Evolutionary conservation across 192 early-diverging fungal genomes (phyloP), one percentile per base, ranked within the genome.

Genomic region (Linderina pennispora): DNA sequence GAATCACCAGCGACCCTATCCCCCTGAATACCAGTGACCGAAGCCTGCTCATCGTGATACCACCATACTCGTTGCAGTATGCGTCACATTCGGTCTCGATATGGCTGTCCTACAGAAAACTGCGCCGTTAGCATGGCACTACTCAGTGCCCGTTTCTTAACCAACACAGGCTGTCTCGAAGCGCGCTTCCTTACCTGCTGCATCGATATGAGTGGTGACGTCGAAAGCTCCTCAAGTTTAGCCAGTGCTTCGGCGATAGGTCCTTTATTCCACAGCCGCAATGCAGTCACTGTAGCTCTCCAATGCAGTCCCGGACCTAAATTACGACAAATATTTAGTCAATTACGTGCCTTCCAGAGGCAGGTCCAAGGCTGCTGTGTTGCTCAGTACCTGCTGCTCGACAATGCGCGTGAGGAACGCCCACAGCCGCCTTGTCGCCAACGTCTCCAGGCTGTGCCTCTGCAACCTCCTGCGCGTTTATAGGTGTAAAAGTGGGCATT

Each of bases 31-130:
- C 49, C 25, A 65, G 25, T 14, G 51, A 48, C 4, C 68, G 56
- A 34, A 72, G 19, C 22, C 50, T 45, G 17, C 32, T 25, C 21
- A 65, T 65, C 31, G 24, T 7, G 19, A 72, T 49, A 18, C 68
- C 68, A 15, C 68, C 53, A 36, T 56, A 40, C 25, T 72, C 68
- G 23, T 36, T 48, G 19, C 62, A 56, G 43, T 65, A 61, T 23
- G 68, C 62, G 22, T 36, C 41, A 36, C 57, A 72, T 19, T 72
- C 68, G 25, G 42, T 39, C 34, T 72, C 68, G 9, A 56, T n/a
- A 4, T 50, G 51, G 0, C 41, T 13, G 15, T 56, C 51, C 33
- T 65, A n/a, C n/a, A n/a, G n/a, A n/a, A n/a, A n/a, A n/a, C n/a
- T n/a, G n/a, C n/a, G n/a, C n/a, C n/a, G n/a, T n/a, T n/a, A n/a